Conservation (phyloP, 2,329 filamentous ascomycete species). For the Ophiocordyceps robertsii region DNA sequence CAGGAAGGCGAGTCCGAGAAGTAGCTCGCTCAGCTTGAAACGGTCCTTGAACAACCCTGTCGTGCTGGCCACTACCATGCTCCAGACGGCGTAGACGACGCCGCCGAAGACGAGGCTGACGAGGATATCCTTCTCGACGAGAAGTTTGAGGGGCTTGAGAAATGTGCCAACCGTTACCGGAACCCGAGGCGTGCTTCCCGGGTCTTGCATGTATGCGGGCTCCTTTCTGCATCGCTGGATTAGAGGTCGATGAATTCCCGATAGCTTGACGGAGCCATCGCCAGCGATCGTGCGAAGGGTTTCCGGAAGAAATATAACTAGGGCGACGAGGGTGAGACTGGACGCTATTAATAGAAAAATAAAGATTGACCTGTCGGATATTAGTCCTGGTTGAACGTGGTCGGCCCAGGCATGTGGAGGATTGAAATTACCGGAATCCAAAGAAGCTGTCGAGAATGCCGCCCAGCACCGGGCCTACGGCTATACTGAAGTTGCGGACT, state of each 20-base stretch:
- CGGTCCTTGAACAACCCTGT: conserved; percentile 19
- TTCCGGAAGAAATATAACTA: conserved; percentile 13
- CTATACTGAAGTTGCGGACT: conserved; percentile 6
- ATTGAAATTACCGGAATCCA: conserved; percentile 8
- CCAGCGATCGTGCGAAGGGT: conserved; percentile 14
- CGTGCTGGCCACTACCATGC: conserved; percentile 28
- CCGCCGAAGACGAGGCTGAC: conserved; percentile 27
- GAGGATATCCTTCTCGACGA: conserved; percentile 28
- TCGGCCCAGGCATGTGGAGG: not conserved
- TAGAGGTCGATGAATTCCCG: conserved; percentile 13
- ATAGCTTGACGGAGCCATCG: conserved; percentile 10
- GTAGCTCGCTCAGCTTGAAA: conserved; percentile 10
- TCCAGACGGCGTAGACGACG: conserved; percentile 25
- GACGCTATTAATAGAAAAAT: conserved; percentile 13
- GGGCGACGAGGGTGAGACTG: conserved; percentile 8
- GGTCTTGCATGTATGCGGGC: not conserved
- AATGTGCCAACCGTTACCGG: conserved; percentile 17
- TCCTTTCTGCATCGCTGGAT: conserved; percentile 1
- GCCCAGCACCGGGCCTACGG: conserved; percentile 19
- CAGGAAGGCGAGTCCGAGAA: conserved; percentile 12
- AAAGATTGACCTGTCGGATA: conserved; percentile 12
- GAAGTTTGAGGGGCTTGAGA: conserved; percentile 21
- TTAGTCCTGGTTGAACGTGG: not conserved
- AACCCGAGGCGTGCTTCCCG: not conserved
- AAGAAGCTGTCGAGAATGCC: conserved; percentile 12